A percentile compares a stretch with the other conserved stretches of the same genome.
Evolutionary conservation across 2,329 filamentous ascomycete species (phyloP).

Genomic region (Neospermospora avenae): DNA sequence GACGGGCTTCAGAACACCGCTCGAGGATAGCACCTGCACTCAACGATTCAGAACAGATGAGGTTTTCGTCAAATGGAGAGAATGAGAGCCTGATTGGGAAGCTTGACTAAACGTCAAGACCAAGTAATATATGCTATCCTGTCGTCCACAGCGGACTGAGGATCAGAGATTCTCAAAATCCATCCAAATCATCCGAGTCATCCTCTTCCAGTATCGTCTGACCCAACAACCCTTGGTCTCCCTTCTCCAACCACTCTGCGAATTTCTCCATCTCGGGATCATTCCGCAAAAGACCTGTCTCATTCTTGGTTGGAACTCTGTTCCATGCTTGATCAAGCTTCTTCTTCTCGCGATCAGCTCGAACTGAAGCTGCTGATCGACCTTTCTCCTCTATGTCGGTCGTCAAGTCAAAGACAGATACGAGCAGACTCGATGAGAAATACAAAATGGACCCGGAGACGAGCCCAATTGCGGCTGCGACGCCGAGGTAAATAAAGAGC

Average conservation of each 20-base stretch:
- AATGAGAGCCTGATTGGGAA: constrained; percentile 36
- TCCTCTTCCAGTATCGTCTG: constrained; percentile 73
- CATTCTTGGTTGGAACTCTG: constrained; percentile 16
- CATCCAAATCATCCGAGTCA: constrained; percentile 52
- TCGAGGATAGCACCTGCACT: constrained; percentile 82
- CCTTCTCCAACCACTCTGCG: constrained; percentile 31
- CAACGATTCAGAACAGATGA: constrained; percentile 82
- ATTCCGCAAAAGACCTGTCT: constrained; percentile 12
- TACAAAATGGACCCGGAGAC: constrained; percentile 58
- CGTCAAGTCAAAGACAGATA: constrained; percentile 47
- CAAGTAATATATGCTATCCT: not conserved
- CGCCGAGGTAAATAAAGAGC: constrained; percentile 52
- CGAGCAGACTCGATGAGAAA: constrained; percentile 52
- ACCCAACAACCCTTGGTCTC: constrained; percentile 48
- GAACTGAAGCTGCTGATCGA: constrained; percentile 26
- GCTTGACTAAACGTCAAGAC: not conserved
- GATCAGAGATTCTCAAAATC: constrained; percentile 20
- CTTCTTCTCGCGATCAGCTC: constrained; percentile 26
- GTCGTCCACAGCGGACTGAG: not conserved
- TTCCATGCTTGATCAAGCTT: constrained; percentile 27
- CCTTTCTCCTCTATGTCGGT: constrained; percentile 19
- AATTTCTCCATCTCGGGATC: constrained; percentile 25
- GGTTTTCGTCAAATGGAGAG: constrained; percentile 75
- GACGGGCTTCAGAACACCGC: constrained; percentile 71
- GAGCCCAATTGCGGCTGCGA: constrained; percentile 66